Evolutionary conservation across 2,329 filamentous ascomycete genomes (phyloP), one percentile per base, ranked within the genome.

Genomic region (Paraphoma chrysanthemicola): DNA sequence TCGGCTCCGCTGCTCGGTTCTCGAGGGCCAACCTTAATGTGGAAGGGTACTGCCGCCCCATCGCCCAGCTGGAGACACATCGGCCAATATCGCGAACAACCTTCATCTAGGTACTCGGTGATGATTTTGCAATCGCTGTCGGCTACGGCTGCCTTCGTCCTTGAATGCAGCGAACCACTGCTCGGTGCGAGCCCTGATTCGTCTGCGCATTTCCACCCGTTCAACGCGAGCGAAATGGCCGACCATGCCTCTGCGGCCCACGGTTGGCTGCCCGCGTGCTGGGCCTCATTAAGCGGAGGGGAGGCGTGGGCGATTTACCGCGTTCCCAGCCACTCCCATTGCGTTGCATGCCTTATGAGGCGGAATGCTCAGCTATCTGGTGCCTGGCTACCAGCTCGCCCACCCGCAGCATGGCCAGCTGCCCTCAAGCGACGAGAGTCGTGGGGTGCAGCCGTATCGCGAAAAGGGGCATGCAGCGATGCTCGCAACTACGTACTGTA

Each of bases 261-360:
- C 39, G 44, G 51, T 53, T 54, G 56, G 50, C 47, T 59, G 36
- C 12, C 18, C 53, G 51, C 48, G 10, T 62, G 67, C 59, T 56
- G 62, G 62, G 60, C 59, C 51, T 68, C 59, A 63, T 67, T 57
- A 54, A 44, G 60, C 59, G 59, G 58, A 56, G 30, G 55, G 59
- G 54, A 48, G 51, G 50, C 54, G 60, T 57, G 58, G 60, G 55
- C 60, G 57, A 29, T 43, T 43, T 14, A 45, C 48, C 48, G 44
- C 61, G 43, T 18, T 44, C 53, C 53, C 57, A 54, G 49, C 59
- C 53, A 62, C 54, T 54, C 53, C 46, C 63, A 60, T 59, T 45
- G 49, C 44, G 47, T 44, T 30, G 46, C 47, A 41, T 45, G 67
- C 63, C 64, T 55, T 63, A 63, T 50, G 52, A 57, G 62, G 62